Evolutionary conservation across 2,329 filamentous ascomycete genomes (phyloP).

Genomic region (Stachybotrys elegans): DNA sequence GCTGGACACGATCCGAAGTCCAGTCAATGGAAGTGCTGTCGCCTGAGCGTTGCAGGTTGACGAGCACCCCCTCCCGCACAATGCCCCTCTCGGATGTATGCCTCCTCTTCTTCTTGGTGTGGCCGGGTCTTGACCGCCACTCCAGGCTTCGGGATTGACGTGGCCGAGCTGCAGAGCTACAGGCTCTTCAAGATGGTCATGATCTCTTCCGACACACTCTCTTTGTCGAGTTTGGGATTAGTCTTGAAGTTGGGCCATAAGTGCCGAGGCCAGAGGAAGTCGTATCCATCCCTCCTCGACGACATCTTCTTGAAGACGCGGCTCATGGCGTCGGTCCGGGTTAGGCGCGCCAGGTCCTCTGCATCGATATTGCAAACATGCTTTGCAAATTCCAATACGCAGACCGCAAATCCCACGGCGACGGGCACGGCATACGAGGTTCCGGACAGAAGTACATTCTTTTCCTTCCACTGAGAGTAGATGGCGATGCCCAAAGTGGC

Average conservation of each 20-base stretch:
- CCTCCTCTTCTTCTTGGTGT: background rate
- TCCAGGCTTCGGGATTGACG: background rate
- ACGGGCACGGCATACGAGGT: constrained; percentile 12
- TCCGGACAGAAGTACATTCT: constrained; percentile 5
- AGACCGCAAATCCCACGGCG: constrained; percentile 9
- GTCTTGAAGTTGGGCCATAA: background rate
- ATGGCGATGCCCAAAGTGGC: constrained; percentile 6
- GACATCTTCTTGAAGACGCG: background rate
- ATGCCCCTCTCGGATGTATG: background rate
- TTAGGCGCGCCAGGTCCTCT: background rate
- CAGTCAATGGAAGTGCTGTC: too few species aligned
- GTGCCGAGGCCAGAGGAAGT: background rate
- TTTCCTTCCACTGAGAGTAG: background rate
- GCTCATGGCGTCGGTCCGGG: background rate
- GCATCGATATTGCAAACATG: background rate
- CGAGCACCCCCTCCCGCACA: background rate
- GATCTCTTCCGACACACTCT: too few species aligned
- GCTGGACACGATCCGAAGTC: too few species aligned
- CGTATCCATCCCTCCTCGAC: background rate
- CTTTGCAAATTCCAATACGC: constrained; percentile 2
- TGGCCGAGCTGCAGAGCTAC: background rate
- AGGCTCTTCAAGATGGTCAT: background rate
- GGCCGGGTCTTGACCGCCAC: too few species aligned
- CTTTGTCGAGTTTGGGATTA: background rate
- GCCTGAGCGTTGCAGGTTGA: too few species aligned